phyloP scores from a whole-genome alignment of 805 yeast genomes.

The Vanderwaltozyma verrucispora region DNA sequence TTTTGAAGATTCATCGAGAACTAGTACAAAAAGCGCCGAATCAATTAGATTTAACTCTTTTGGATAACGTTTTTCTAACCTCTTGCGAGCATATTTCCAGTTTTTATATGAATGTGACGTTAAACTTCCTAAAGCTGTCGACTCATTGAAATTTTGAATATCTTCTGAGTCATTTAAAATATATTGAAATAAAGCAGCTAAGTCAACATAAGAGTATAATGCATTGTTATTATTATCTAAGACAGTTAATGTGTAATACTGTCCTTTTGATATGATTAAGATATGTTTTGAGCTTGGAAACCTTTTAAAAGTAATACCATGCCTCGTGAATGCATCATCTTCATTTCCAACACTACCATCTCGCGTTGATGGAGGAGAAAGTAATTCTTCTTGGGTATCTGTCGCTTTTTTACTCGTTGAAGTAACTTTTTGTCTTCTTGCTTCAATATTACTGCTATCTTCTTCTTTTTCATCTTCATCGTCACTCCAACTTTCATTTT shows the following conservation, averaged over 20 bases:
- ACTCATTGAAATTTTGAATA: constrained; percentile 50
- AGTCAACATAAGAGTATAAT: constrained; percentile 54
- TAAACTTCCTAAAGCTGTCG: constrained; percentile 65
- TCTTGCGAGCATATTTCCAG: constrained; percentile 67
- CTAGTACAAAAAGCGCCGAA: constrained; percentile 68
- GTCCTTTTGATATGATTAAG: constrained; percentile 67
- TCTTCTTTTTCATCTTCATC: background rate
- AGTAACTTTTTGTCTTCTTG: background rate
- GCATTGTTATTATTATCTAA: constrained; percentile 57
- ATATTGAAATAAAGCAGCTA: constrained; percentile 52
- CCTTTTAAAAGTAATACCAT: constrained; percentile 67
- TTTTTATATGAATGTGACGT: constrained; percentile 78
- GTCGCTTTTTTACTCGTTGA: background rate
- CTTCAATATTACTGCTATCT: background rate
- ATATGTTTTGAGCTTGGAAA: constrained; percentile 60
- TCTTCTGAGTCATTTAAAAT: constrained; percentile 59
- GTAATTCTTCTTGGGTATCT: too few relatives aligned
- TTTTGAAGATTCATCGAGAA: constrained; percentile 58
- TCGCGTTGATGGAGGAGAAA: constrained; percentile 5
- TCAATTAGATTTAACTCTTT: constrained; percentile 43
- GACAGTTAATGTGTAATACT: constrained; percentile 81
- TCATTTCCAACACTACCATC: constrained; percentile 3
- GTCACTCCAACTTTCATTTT: constrained; percentile 28
- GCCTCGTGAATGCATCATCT: constrained; percentile 6
- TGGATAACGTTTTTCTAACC: constrained; percentile 32